Conservation (phyloP, 768 basidiomycete species). For the Podaxis sp. region DNA sequence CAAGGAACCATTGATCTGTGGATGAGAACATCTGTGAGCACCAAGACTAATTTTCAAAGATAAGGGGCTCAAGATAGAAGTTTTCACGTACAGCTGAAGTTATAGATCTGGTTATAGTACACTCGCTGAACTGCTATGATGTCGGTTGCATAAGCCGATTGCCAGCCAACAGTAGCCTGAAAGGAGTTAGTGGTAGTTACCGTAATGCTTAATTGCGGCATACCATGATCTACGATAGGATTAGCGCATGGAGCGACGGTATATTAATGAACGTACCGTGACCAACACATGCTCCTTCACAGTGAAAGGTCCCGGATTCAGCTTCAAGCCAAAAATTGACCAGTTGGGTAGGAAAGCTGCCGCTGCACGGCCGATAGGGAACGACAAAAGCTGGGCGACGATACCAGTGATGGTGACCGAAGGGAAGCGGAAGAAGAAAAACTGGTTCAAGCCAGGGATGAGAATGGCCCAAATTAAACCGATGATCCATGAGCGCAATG, state of each 20-base stretch:
- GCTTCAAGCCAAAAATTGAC: slow-evolving; percentile 54
- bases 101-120: slow-evolving; percentile 61
- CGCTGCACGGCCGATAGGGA: slow-evolving; percentile 63
- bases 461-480: slow-evolving; percentile 54
- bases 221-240: slow-evolving; percentile 32
- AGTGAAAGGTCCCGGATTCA: slow-evolving; percentile 77
- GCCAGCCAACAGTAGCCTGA: slow-evolving; percentile 56
- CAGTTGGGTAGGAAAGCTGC: slow-evolving; percentile 53
- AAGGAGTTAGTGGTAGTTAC: background rate
- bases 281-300: slow-evolving; percentile 76
- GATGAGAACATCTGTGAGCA: background rate
- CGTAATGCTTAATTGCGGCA: slow-evolving; percentile 23
- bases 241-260: slow-evolving; percentile 2
- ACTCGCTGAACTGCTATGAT: slow-evolving; percentile 68
- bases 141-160: slow-evolving; percentile 70
- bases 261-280: slow-evolving; percentile 33
- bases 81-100: slow-evolving; percentile 50
- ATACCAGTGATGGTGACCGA: slow-evolving; percentile 41
- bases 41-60: slow-evolving; percentile 10
- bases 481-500: slow-evolving; percentile 51
- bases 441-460: slow-evolving; percentile 55
- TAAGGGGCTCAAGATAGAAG: background rate
- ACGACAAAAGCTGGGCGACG: slow-evolving; percentile 71
- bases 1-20: slow-evolving; percentile 68
- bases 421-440: slow-evolving; percentile 55